Conservation (phyloP, 1,284 basidiomycete species). For the Boletellus sp. region DNA sequence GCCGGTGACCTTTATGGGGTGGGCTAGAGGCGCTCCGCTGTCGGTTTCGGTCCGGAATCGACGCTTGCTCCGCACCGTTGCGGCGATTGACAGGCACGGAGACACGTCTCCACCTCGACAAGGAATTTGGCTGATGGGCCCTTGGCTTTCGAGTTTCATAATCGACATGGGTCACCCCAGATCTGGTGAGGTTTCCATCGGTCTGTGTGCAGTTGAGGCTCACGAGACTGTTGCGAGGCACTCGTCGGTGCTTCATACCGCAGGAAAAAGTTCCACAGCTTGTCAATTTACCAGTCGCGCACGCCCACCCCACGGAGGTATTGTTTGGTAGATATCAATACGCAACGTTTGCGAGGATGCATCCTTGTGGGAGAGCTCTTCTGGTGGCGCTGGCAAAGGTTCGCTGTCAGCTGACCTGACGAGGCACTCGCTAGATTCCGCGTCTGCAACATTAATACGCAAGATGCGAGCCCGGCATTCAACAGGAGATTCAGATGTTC, state of each 20-base stretch:
- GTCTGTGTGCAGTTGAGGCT: constrained; percentile 33
- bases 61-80: constrained; percentile 10
- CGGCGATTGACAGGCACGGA: neutral
- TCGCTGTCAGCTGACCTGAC: no score
- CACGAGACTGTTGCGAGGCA: neutral
- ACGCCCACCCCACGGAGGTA: neutral
- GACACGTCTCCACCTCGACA: constrained; percentile 30
- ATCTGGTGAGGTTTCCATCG: constrained; percentile 61
- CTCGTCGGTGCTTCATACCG: constrained; percentile 32
- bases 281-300: neutral
- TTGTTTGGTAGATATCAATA: no score
- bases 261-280: no score
- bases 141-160: constrained; percentile 71
- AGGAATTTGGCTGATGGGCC: constrained; percentile 58
- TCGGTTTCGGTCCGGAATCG: constrained; percentile 1
- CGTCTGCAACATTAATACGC: neutral
- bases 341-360: neutral
- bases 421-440: neutral
- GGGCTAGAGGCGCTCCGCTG: no score
- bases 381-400: no score
- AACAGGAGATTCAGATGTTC: no score
- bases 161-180: constrained; percentile 65
- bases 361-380: neutral
- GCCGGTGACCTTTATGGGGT: neutral
- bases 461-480: constrained; percentile 4